Conservation (phyloP, 768 basidiomycete species). For the Pulveroboletus sp. region DNA sequence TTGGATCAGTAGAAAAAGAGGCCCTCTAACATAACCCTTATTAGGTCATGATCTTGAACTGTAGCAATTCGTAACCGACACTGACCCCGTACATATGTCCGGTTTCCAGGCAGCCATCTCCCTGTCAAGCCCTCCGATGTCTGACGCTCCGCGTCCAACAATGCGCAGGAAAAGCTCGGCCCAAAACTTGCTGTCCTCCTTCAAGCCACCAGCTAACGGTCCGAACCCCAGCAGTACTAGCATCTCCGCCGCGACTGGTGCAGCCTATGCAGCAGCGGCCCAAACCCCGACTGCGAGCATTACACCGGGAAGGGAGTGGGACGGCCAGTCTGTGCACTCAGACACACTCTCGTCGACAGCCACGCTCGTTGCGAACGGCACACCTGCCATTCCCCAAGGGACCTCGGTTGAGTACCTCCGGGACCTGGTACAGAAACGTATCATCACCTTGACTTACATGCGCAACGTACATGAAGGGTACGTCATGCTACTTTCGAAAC, state of each 20-base stretch:
- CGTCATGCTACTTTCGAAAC: constrained; percentile 26
- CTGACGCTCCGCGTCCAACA: constrained; percentile 43
- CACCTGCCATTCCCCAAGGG: constrained; percentile 44
- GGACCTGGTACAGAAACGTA: constrained; percentile 79
- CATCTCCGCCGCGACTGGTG: constrained; percentile 34
- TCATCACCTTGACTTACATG: constrained; percentile 82
- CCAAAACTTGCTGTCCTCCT: constrained; percentile 77
- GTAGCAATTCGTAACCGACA: neutral
- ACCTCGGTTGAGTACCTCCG: constrained; percentile 77
- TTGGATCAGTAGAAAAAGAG: constrained; percentile 7
- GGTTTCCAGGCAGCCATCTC: constrained; percentile 17
- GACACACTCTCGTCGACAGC: constrained; percentile 42
- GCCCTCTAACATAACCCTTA: constrained; percentile 9
- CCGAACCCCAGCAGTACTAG: constrained; percentile 31
- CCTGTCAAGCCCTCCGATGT: constrained; percentile 28
- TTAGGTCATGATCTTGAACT: constrained; percentile 15
- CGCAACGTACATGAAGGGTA: constrained; percentile 86
- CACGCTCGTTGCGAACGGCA: constrained; percentile 35
- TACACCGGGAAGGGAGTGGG: constrained; percentile 59
- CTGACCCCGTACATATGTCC: constrained; percentile 9
- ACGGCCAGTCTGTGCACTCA: constrained; percentile 63
- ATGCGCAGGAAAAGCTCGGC: constrained; percentile 87
- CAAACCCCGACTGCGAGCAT: constrained; percentile 39
- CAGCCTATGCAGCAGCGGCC: constrained; percentile 36
- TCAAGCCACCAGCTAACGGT: constrained; percentile 42